phyloP scores from a whole-genome alignment of 768 basidiomycete species.

The Boletus sp. region DNA sequence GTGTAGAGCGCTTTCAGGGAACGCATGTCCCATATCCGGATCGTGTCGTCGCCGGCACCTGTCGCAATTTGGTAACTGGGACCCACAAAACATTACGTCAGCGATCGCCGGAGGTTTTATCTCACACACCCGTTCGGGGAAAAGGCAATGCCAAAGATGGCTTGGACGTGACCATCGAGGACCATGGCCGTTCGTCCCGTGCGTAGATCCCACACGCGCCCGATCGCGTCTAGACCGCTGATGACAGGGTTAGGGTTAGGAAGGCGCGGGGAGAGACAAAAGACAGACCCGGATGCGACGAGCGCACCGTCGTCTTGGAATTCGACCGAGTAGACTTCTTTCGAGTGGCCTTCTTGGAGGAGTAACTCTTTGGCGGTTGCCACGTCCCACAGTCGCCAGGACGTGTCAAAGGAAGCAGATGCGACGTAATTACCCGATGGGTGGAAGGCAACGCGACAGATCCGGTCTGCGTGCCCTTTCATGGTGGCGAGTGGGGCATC shows the following conservation, averaged over 20 bases:
- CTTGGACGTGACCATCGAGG: constrained; percentile 92
- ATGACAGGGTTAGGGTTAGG: neutral
- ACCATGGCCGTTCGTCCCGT: constrained; percentile 98
- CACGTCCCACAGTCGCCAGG: constrained; percentile 97
- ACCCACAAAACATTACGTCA: constrained; percentile 11
- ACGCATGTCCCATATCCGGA: constrained; percentile 98
- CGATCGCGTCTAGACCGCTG: constrained; percentile 95
- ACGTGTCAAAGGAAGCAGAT: constrained; percentile 94
- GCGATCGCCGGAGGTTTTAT: neutral
- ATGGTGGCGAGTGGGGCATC: constrained; percentile 84
- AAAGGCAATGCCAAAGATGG: constrained; percentile 87
- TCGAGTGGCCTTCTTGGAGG: constrained; percentile 94
- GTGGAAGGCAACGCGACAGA: constrained; percentile 94
- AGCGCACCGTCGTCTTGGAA: constrained; percentile 95
- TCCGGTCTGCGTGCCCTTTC: constrained; percentile 85
- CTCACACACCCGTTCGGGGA: constrained; percentile 94
- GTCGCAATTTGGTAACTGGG: constrained; percentile 94
- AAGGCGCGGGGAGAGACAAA: neutral
- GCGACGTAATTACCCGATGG: constrained; percentile 92
- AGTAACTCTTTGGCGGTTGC: constrained; percentile 75
- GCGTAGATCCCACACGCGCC: constrained; percentile 94
- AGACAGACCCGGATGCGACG: constrained; percentile 82
- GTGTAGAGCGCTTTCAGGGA: constrained; percentile 90
- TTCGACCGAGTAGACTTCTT: constrained; percentile 93
- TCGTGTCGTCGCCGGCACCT: constrained; percentile 94